These are phyloP conservation scores for Syzygium grande DNA, from an alignment of 345 rosid genomes.

Conservation along the genomic window DNA sequence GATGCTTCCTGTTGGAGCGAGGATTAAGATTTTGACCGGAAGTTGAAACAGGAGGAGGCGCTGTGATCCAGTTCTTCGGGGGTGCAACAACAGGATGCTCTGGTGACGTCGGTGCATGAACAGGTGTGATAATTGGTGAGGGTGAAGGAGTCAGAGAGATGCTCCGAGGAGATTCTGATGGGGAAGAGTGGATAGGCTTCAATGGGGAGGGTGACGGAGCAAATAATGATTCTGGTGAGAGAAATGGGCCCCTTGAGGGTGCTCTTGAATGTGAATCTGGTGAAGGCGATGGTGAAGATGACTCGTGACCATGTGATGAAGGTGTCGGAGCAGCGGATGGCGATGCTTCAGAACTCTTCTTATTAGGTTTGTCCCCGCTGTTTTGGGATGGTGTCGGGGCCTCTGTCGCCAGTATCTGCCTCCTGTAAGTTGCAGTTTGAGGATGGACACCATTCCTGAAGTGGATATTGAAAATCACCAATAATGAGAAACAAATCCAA, in stretches of 20 bases:
- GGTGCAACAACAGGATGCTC: conserved; percentile 11
- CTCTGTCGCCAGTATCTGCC: conserved; percentile 25
- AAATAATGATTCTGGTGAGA: conserved; percentile 13
- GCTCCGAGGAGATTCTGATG: conserved; percentile 16
- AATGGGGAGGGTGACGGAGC: conserved; percentile 24
- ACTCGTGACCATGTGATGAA: background rate
- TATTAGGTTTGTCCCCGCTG: background rate
- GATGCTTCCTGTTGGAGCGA: conserved; percentile 19
- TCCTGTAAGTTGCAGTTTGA: conserved; percentile 19
- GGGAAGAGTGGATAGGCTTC: conserved; percentile 3
- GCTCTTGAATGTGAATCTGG: conserved; percentile 1
- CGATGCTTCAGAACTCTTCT: conserved; percentile 2
- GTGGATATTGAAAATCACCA: background rate
- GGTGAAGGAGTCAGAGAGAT: conserved; percentile 22
- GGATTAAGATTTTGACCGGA: conserved; percentile 7
- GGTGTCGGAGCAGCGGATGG: conserved; percentile 5
- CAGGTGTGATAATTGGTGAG: conserved; percentile 18
- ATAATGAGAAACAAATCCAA: background rate
- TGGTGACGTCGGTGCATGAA: conserved; percentile 13
- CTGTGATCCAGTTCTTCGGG: background rate
- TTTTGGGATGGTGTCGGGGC: conserved; percentile 2
- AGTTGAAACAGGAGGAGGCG: conserved; percentile 20
- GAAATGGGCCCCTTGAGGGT: conserved; percentile 2
- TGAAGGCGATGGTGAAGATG: conserved; percentile 16
- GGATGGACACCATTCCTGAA: conserved; percentile 22